These are phyloP conservation scores for Graphiopsis chlorocephala DNA, from an alignment of 2,329 filamentous ascomycete species.

Conservation along the genomic window DNA sequence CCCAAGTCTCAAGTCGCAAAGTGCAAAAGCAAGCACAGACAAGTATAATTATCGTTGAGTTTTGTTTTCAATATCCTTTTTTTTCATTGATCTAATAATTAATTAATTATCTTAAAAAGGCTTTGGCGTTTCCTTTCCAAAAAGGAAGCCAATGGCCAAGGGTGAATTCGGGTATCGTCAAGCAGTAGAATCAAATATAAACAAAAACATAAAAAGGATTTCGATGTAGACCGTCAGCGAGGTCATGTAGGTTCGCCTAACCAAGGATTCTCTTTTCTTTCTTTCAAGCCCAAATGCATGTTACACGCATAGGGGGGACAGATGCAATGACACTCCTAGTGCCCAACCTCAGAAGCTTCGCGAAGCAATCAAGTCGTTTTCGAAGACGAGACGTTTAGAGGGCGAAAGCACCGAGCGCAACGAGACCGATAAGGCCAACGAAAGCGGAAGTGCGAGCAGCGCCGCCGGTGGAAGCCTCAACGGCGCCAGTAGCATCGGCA, in stretches of 20 bases:
- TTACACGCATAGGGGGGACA: neutral
- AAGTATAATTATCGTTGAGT: neutral
- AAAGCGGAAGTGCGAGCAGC: conserved; percentile 26
- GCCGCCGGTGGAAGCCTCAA: neutral
- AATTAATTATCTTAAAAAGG: neutral
- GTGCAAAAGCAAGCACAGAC: neutral
- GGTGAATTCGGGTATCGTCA: neutral
- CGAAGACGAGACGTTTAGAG: conserved; percentile 16
- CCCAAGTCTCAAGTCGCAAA: neutral
- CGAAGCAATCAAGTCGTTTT: neutral
- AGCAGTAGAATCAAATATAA: neutral
- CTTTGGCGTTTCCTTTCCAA: neutral
- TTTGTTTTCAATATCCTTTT: neutral
- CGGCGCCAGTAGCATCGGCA: neutral
- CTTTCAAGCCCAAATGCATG: neutral
- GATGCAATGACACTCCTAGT: neutral
- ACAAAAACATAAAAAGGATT: neutral
- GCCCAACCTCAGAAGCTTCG: neutral
- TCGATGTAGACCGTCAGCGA: neutral
- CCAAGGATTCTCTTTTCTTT: neutral
- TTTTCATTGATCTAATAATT: neutral
- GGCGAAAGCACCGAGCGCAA: conserved; percentile 29
- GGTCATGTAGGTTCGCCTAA: neutral
- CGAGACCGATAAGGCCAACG: conserved; percentile 26
- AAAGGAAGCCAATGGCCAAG: neutral